Base-by-base conservation (phyloP, 352 stramenopile genomes). In the Pythium aquatile region DNA sequence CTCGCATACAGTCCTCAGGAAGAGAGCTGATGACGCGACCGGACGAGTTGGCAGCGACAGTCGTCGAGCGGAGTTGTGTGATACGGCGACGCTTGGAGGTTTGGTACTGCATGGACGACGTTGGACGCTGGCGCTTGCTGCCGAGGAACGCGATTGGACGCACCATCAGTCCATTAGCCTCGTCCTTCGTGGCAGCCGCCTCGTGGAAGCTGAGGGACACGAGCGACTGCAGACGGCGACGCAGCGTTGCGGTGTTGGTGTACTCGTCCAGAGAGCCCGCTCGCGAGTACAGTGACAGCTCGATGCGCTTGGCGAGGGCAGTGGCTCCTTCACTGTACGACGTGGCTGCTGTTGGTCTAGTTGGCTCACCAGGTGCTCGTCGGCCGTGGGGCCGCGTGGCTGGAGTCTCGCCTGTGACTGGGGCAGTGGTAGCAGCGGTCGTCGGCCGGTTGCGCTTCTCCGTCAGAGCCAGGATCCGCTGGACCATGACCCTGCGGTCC, bases 131-230 rank as follows among this genome's bases (percentile, higher is more conserved):
- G 7, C 58, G 58, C 32, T 65, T 65, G 48, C 47, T 40, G 26
- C 35, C 49, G 17, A 32, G 1, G 20, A 26, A 52, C 2, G 47
- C 16, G 10, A 39, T 32, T 30, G 55, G 28, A 17, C 42, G 40
- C n/a, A 56, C 59, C 8, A 47, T 16, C 59, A 55, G n/a, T 49
- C 26, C 35, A 16, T 32, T 52, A 0, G 30, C 14, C 3, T 59
- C 55, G 11, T 69, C 65, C 63, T 70, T 77, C 44, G 58, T 58
- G 16, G 82, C 80, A 8, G 70, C 66, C 0, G 76, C 77, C 74
- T 91, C 82, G 62, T 90, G 79, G 55, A 85, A 77, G 55, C 81
- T 91, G 28, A 83, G 76, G 42, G 81, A 83, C 26, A 91, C 75
- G 8, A 93, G 73, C 20, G 76, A 80, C 65, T 93, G 85, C 28